Conservation (phyloP, 805 yeast genomes). For the Lipomyces sp. region DNA sequence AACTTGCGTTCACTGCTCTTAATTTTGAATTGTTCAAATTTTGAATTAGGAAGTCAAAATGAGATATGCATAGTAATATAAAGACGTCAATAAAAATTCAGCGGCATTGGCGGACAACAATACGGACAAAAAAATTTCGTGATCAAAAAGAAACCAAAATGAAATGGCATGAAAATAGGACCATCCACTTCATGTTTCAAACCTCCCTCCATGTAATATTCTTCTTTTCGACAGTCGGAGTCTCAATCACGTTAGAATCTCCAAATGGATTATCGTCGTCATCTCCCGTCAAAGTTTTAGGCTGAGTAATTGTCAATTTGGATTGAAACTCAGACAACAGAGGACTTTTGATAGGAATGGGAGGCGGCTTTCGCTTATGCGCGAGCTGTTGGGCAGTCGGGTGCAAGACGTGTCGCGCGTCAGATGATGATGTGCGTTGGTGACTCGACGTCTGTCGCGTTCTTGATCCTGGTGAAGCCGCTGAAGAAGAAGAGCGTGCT, state of each 20-base stretch:
- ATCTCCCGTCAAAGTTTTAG: constrained; percentile 15
- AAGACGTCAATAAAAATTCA: too few relatives aligned
- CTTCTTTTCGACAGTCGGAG: constrained; percentile 23
- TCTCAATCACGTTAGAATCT: constrained; percentile 42
- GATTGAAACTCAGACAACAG: constrained; percentile 19
- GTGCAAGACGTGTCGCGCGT: neutral
- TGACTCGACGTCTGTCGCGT: neutral
- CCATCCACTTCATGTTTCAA: too few relatives aligned
- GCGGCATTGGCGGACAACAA: too few relatives aligned
- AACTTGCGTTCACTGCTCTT: too few relatives aligned
- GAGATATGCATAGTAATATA: too few relatives aligned
- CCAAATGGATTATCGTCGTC: constrained; percentile 47
- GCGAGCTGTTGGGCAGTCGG: constrained; percentile 27
- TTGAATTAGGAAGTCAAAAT: too few relatives aligned
- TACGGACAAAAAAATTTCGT: too few relatives aligned
- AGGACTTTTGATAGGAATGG: constrained; percentile 29
- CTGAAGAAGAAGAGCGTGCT: constrained; percentile 6
- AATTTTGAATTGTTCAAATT: too few relatives aligned
- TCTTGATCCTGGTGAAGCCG: neutral
- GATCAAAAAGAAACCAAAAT: too few relatives aligned
- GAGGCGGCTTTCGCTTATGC: constrained; percentile 30
- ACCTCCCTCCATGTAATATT: constrained; percentile 17
- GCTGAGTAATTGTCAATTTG: constrained; percentile 19
- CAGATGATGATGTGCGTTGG: constrained; percentile 9
- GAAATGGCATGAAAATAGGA: too few relatives aligned